These are phyloP conservation scores for Rhizopogon roseolus DNA, from an alignment of 768 basidiomycete species.

Conservation along the genomic window DNA sequence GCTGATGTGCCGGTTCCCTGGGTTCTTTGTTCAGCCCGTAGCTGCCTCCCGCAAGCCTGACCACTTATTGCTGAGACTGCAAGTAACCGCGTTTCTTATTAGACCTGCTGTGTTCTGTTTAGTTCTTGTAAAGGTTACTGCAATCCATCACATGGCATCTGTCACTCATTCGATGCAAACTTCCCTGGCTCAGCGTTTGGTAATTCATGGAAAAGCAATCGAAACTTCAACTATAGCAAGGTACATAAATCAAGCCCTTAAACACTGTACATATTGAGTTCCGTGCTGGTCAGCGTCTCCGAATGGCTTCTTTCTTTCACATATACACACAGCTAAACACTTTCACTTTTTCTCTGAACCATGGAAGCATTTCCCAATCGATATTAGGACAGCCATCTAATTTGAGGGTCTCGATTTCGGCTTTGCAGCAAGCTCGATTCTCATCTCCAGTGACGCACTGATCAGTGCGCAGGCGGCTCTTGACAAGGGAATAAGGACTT, in stretches of 20 bases:
- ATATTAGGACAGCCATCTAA: constrained; percentile 56
- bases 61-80: background rate
- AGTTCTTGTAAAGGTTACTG: background rate
- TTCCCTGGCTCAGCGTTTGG: too few relatives aligned
- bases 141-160: background rate
- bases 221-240: background rate
- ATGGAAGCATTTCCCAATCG: constrained; percentile 52
- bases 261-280: too few relatives aligned
- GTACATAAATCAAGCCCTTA: background rate
- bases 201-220: background rate
- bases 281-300: constrained; percentile 11
- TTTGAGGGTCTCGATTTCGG: constrained; percentile 38
- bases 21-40: background rate
- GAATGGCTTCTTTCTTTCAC: constrained; percentile 43
- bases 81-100: background rate
- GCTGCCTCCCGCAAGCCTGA: background rate
- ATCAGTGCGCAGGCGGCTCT: constrained; percentile 32
- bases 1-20: background rate
- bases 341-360: constrained; percentile 52
- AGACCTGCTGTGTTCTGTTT: background rate
- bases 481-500: constrained; percentile 49
- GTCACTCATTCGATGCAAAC: background rate
- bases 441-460: constrained; percentile 13
- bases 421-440: constrained; percentile 9
- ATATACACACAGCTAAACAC: constrained; percentile 58